These are phyloP conservation scores for Aspergillus homomorphus DNA, from an alignment of 495 filamentous ascomycete genomes.

Conservation along the genomic window DNA sequence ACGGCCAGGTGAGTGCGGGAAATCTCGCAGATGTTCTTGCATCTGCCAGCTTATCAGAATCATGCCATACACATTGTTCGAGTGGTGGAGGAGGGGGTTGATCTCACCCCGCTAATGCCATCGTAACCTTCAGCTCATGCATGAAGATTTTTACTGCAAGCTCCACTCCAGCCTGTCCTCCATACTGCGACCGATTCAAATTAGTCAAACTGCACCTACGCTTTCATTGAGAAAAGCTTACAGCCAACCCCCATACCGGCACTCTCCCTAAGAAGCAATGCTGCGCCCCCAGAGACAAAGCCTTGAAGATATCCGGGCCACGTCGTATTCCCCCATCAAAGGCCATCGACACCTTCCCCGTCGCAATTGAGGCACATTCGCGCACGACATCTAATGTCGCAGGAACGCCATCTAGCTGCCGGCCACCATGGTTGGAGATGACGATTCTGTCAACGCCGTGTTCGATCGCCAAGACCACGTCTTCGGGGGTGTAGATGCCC, in stretches of 20 bases:
- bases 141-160: too few species aligned
- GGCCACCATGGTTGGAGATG: slow-evolving; percentile 68
- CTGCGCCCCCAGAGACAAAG: slow-evolving; percentile 61
- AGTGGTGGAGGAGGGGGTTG: too few species aligned
- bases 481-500: slow-evolving; percentile 53
- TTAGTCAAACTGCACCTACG: too few species aligned
- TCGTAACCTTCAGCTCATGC: too few species aligned
- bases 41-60: too few species aligned
- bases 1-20: too few species aligned
- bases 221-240: slow-evolving; percentile 9
- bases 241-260: slow-evolving; percentile 48
- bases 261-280: slow-evolving; percentile 64
- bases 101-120: too few species aligned
- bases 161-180: too few species aligned
- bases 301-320: slow-evolving; percentile 69
- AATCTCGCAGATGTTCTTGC: too few species aligned
- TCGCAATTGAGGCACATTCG: slow-evolving; percentile 61
- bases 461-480: slow-evolving; percentile 53
- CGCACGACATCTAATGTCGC: slow-evolving; percentile 59
- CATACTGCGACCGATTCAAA: too few species aligned
- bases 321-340: slow-evolving; percentile 65
- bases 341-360: slow-evolving; percentile 57
- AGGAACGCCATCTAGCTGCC: slow-evolving; percentile 63
- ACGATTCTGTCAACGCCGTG: slow-evolving; percentile 56
- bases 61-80: too few species aligned